These are phyloP conservation scores for Penicillium coprophilum DNA, from an alignment of 495 filamentous ascomycete genomes.

Conservation along the genomic window DNA sequence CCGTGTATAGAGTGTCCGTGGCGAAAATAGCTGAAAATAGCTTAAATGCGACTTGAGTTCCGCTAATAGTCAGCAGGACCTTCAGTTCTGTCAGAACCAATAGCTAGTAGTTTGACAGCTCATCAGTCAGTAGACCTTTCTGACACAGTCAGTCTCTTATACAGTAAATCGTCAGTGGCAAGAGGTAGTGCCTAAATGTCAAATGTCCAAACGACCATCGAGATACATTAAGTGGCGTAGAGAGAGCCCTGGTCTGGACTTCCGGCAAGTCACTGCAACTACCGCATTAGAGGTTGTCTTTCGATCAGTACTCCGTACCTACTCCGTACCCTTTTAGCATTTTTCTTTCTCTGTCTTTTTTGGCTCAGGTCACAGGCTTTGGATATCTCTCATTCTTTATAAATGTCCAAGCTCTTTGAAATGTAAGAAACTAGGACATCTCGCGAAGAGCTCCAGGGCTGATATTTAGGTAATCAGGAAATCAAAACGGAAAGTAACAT, in stretches of 20 bases:
- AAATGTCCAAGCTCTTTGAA: neutral
- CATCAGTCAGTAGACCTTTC: constrained; percentile 29
- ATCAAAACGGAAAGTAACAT: constrained; percentile 27
- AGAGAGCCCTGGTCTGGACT: constrained; percentile 11
- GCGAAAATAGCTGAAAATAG: constrained; percentile 33
- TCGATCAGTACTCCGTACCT: constrained; percentile 5
- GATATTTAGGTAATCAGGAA: constrained; percentile 5
- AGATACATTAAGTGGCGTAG: constrained; percentile 16
- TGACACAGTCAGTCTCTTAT: neutral
- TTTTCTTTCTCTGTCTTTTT: constrained; percentile 2
- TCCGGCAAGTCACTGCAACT: constrained; percentile 8
- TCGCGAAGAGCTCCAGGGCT: too few species aligned
- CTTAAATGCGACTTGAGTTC: constrained; percentile 21
- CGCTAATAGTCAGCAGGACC: constrained; percentile 30
- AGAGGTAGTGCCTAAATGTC: constrained; percentile 4
- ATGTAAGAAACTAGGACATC: neutral
- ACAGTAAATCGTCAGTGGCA: constrained; percentile 11
- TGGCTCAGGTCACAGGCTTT: constrained; percentile 17
- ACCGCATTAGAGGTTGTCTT: constrained; percentile 1
- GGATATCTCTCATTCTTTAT: neutral
- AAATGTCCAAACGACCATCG: constrained; percentile 19
- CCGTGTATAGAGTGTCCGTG: constrained; percentile 15
- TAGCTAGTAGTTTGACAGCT: constrained; percentile 25
- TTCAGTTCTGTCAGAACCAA: constrained; percentile 20
- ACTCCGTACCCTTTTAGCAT: neutral